Evolutionary conservation across 2,329 filamentous ascomycete genomes (phyloP).

Genomic region (Phialophora chinensis): DNA sequence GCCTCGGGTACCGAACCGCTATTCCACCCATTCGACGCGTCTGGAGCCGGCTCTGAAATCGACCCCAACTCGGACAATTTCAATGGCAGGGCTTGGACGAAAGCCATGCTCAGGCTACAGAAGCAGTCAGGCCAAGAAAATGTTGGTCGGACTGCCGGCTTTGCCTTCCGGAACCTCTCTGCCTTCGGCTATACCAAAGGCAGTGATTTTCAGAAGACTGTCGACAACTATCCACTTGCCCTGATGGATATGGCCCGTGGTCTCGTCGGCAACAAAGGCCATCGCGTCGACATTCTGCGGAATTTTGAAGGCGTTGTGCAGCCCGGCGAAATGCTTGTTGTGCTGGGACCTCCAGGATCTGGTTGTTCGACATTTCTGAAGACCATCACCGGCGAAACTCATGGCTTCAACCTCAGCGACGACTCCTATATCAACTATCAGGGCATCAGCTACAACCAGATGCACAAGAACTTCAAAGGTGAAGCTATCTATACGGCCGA

Average conservation of each 20-base stretch:
- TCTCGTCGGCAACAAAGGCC: conserved; percentile 37
- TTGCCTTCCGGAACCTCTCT: conserved; percentile 53
- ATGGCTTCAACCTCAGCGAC: conserved; percentile 75
- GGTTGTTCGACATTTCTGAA: conserved; percentile 83
- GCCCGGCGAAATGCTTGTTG: conserved; percentile 48
- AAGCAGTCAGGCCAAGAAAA: conserved; percentile 32
- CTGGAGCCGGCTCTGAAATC: conserved; percentile 46
- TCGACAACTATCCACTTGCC: conserved; percentile 50
- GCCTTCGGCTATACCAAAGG: conserved; percentile 52
- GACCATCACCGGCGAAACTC: conserved; percentile 80
- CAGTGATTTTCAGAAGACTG: conserved; percentile 54
- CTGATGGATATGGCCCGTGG: conserved; percentile 19
- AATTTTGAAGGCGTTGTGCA: conserved; percentile 31
- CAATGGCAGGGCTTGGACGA: conserved; percentile 54
- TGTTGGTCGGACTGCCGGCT: conserved; percentile 45
- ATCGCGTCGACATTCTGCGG: conserved; percentile 39
- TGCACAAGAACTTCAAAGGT: conserved; percentile 71
- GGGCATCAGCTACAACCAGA: conserved; percentile 59
- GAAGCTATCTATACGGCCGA: conserved; percentile 88
- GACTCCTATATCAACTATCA: conserved; percentile 82
- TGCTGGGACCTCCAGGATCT: conserved; percentile 49
- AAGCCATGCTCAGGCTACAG: conserved; percentile 44
- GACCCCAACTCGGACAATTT: conserved; percentile 52
- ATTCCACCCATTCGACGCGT: conserved; percentile 35
- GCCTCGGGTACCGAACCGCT: conserved; percentile 13